Conservation (phyloP, 2,329 filamentous ascomycete species). For the Emmonsiellopsis sp. region DNA sequence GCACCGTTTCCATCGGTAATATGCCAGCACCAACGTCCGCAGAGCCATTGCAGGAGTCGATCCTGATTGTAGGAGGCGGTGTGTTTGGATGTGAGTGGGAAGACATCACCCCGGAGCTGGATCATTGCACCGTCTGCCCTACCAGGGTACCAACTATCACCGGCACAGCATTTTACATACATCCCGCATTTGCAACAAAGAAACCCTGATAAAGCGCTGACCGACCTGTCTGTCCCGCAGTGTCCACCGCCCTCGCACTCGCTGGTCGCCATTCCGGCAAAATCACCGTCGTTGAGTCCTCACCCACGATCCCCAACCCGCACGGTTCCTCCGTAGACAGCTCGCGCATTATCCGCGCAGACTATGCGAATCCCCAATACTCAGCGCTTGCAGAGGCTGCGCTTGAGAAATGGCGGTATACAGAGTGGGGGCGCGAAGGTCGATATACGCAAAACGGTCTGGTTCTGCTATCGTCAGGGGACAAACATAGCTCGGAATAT, state of each 20-base stretch:
- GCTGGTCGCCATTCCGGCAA: slow-evolving; percentile 46
- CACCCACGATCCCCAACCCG: slow-evolving; percentile 47
- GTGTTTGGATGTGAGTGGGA: slow-evolving; percentile 34
- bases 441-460: slow-evolving; percentile 38
- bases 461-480: slow-evolving; percentile 29
- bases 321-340: slow-evolving; percentile 52
- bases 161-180: no score
- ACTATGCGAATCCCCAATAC: slow-evolving; percentile 77
- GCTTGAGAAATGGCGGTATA: slow-evolving; percentile 55
- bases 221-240: slow-evolving; percentile 14
- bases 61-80: slow-evolving; percentile 35
- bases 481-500: slow-evolving; percentile 26
- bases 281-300: slow-evolving; percentile 51
- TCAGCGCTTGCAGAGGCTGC: slow-evolving; percentile 63
- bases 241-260: slow-evolving; percentile 63
- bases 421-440: slow-evolving; percentile 35
- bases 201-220: neutral
- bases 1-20: no score
- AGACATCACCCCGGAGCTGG: neutral
- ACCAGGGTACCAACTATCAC: neutral
- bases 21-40: slow-evolving; percentile 16
- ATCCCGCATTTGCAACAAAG: no score
- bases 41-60: slow-evolving; percentile 26
- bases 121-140: neutral
- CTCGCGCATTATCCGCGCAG: slow-evolving; percentile 56